phyloP scores from a whole-genome alignment of 192 early-diverging fungal species.

The Linnemannia schmuckeri region DNA sequence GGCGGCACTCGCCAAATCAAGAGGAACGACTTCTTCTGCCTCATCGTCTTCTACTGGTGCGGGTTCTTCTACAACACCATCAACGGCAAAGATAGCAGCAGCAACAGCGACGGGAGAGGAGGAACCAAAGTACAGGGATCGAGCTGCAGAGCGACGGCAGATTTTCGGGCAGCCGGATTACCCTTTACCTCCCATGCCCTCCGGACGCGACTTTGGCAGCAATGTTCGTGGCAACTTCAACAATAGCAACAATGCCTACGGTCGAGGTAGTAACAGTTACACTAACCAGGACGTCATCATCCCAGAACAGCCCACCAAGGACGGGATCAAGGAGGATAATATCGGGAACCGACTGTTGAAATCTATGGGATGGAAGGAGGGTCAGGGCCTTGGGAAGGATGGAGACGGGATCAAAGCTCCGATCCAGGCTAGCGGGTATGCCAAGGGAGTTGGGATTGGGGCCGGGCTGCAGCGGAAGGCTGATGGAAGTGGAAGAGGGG shows the following conservation, averaged over 20 bases:
- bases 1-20: constrained; percentile 30
- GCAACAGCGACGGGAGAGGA: constrained; percentile 19
- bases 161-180: constrained; percentile 71
- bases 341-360: constrained; percentile 71
- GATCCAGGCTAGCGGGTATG: constrained; percentile 60
- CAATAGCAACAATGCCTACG: neutral
- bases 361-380: constrained; percentile 81
- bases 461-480: constrained; percentile 37
- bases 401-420: constrained; percentile 63
- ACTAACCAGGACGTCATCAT: constrained; percentile 22
- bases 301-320: constrained; percentile 59
- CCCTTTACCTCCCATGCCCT: constrained; percentile 35
- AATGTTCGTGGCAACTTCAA: neutral
- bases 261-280: neutral
- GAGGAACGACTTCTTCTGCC: constrained; percentile 6
- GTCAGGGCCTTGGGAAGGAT: constrained; percentile 68
- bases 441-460: constrained; percentile 63
- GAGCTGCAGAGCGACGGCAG: constrained; percentile 74
- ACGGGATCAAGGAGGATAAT: constrained; percentile 69
- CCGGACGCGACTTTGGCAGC: constrained; percentile 21
- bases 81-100: neutral
- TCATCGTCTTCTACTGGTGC: neutral
- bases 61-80: neutral
- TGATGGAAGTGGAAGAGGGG: constrained; percentile 1
- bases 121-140: constrained; percentile 67